Base-by-base conservation (phyloP, 2,329 filamentous ascomycete species). In the Atkinsonella texensis region DNA sequence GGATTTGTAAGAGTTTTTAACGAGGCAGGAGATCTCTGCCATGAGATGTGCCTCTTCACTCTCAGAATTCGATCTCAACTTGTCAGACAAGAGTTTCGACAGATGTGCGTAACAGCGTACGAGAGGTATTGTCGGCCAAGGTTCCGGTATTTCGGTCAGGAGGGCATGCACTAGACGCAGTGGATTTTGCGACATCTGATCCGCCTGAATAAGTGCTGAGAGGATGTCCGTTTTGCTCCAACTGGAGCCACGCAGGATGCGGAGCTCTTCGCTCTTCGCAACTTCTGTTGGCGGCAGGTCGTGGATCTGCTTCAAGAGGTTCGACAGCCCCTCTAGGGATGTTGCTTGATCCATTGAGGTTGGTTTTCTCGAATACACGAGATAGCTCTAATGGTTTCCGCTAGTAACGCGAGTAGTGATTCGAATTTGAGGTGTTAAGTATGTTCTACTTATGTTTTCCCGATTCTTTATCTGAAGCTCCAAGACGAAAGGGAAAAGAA, bases 61-160 rank as follows among this genome's bases (percentile, higher is more conserved):
- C 17, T 58, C 42, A 2, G 42, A 55, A 18, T 60, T 61, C n/a
- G 63, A 57, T 49, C 66, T 70, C 28, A 59, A 59, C 12, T 57
- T 58, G 50, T 71, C 66, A 2, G 70, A 68, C 5, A 72, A 55
- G 2, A 62, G 57, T 48, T 64, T 68, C 59, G 63, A 67, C 2
- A 71, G 55, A 38, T 63, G 58, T 4, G 63, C 62, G 51, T 69
- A 64, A 46, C 63, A 66, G 18, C 63, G 63, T 51, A 68, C 61
- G 28, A 67, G 57, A 18, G 58, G 48, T 43, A 64, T 54, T 1
- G 58, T 56, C 3, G 60, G 63, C 63, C 62, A 68, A 17, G 55
- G 55, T 18, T 60, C 61, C 3, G 59, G 54, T 35, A 60, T 39
- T 48, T 65, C 56, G 1, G 54, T 54, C 41, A 66, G 50, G 11